A percentile compares a stretch with the other conserved stretches of the same genome.
These are phyloP conservation scores for Funneliformis caledonium DNA, from an alignment of 371 early-diverging fungal genomes.

Conservation along the genomic window DNA sequence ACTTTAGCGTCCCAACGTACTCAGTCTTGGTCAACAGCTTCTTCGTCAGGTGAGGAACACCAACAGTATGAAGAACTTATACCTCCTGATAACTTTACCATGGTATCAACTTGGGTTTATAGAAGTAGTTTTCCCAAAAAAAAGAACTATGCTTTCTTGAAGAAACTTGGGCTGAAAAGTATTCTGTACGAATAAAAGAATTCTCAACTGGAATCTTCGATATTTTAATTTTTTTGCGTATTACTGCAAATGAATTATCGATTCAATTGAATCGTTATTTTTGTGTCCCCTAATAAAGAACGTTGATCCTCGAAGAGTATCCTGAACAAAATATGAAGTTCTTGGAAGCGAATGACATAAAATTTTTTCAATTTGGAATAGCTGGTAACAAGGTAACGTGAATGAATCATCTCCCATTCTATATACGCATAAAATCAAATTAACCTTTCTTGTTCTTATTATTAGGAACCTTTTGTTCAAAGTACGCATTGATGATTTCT, in stretches of 20 bases:
- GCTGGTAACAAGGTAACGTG: conserved; percentile 88
- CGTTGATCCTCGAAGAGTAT: conserved; percentile 93
- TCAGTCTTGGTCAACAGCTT: conserved; percentile 23
- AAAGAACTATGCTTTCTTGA: conserved; percentile 85
- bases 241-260: neutral
- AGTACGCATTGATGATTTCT: conserved; percentile 54
- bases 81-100: conserved; percentile 91
- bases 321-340: conserved; percentile 91
- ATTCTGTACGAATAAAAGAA: conserved; percentile 66
- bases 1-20: conserved; percentile 4
- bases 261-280: neutral
- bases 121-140: conserved; percentile 91
- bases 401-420: neutral
- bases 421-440: neutral
- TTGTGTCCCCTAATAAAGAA: conserved; percentile 51
- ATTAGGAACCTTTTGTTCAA: conserved; percentile 96
- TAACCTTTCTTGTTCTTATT: neutral
- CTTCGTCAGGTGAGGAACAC: conserved; percentile 41
- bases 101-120: conserved; percentile 93
- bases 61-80: conserved; percentile 61
- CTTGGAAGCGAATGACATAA: conserved; percentile 82
- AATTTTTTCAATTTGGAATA: conserved; percentile 92
- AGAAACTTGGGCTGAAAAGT: conserved; percentile 86
- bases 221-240: conserved; percentile 5
- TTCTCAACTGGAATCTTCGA: neutral